Percentiles rank a stretch among this genome's conserved stretches.
Conservation (phyloP, 225 moss, liverwort and hornwort genomes). For the Polytrichum formosum region DNA sequence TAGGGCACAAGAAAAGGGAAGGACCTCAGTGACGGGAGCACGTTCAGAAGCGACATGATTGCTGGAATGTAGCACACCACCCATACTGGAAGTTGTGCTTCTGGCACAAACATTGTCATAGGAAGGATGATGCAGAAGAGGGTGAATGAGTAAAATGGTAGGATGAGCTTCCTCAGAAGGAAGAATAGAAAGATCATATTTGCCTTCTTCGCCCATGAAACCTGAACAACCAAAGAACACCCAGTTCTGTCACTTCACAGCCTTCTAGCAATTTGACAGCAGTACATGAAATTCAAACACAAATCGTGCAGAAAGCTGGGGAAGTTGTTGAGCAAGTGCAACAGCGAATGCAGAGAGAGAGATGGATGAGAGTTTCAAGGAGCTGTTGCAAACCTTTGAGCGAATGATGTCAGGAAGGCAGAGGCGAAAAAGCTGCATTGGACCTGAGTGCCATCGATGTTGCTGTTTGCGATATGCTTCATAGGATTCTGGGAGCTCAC, state of each 20-base stretch:
- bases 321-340: background rate
- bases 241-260: background rate
- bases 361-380: background rate
- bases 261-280: background rate
- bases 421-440: constrained; percentile 64
- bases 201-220: constrained; percentile 50
- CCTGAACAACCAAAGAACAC: constrained; percentile 31
- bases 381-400: constrained; percentile 34
- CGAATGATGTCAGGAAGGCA: constrained; percentile 49
- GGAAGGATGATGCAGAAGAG: constrained; percentile 72
- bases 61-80: constrained; percentile 68
- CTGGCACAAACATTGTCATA: constrained; percentile 69
- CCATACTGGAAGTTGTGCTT: constrained; percentile 62
- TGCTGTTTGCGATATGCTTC: constrained; percentile 62
- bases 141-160: constrained; percentile 65
- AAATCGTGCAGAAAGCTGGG: background rate
- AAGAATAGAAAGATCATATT: constrained; percentile 67
- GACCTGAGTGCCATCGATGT: constrained; percentile 71
- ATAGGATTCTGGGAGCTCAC: constrained; percentile 57
- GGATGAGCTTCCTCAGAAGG: constrained; percentile 59
- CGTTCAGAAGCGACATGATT: constrained; percentile 53
- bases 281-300: no score
- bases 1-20: constrained; percentile 61
- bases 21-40: constrained; percentile 52
- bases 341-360: no score